A percentile compares a stretch with the other conserved stretches of the same genome.
These are phyloP conservation scores for Verticillium dahliae DNA, from an alignment of 2,329 filamentous ascomycete species.

Conservation along the genomic window DNA sequence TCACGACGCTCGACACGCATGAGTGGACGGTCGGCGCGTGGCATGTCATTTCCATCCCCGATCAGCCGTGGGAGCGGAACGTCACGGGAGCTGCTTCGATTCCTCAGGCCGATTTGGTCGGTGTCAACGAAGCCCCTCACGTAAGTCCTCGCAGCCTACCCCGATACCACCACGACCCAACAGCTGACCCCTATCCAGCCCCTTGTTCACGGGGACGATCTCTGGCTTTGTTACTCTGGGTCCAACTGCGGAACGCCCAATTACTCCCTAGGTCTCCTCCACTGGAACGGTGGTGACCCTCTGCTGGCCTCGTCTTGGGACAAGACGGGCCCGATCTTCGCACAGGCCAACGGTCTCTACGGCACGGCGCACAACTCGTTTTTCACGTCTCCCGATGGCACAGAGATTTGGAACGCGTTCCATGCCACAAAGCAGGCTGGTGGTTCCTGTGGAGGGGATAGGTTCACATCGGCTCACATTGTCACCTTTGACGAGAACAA, in stretches of 20 bases:
- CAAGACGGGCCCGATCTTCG: slow-evolving; percentile 9
- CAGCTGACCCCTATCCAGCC: slow-evolving; percentile 1
- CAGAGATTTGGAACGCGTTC: slow-evolving; percentile 1
- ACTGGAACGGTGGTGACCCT: slow-evolving; percentile 7
- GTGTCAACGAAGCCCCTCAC: slow-evolving; percentile 1
- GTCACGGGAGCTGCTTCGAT: background rate
- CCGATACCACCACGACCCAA: no score
- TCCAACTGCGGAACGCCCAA: slow-evolving; percentile 10
- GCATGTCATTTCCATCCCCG: slow-evolving; percentile 10
- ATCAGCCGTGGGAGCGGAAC: slow-evolving; percentile 11
- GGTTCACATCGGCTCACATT: slow-evolving; percentile 1
- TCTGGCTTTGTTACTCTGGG: slow-evolving; percentile 12
- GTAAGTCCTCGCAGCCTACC: background rate
- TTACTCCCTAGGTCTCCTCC: slow-evolving; percentile 8
- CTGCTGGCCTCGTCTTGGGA: slow-evolving; percentile 6
- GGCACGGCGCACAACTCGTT: slow-evolving; percentile 11
- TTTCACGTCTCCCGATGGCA: slow-evolving; percentile 3
- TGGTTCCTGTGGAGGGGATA: background rate
- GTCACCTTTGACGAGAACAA: slow-evolving; percentile 3
- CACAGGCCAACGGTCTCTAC: slow-evolving; percentile 10
- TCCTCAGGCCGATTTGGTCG: background rate
- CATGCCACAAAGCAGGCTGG: background rate
- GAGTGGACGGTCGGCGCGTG: slow-evolving; percentile 9
- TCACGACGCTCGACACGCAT: slow-evolving; percentile 6
- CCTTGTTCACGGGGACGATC: slow-evolving; percentile 7